These are phyloP conservation scores for Paraurostyla sp. DNA, from an alignment of 73 alveolate genomes.

Conservation along the genomic window DNA sequence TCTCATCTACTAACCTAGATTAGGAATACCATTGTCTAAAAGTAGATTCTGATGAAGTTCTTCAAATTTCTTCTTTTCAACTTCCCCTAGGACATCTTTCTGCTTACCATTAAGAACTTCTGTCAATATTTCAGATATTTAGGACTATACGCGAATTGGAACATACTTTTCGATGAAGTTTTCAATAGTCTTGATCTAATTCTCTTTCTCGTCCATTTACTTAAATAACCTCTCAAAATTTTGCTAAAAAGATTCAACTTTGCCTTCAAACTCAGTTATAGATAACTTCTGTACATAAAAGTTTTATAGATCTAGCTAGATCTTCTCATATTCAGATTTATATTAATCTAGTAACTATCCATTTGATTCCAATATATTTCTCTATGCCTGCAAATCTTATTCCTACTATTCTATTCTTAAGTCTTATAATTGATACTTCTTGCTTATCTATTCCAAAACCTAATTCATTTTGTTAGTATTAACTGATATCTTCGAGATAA, in stretches of 20 bases:
- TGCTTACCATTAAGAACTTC: conserved; percentile 27
- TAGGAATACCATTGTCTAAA: conserved; percentile 31
- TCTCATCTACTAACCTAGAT: conserved; percentile 1
- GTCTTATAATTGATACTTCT: no score
- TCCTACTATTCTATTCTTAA: neutral
- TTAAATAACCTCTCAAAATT: neutral
- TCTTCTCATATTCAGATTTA: neutral
- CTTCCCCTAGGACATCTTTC: neutral
- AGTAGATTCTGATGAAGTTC: conserved; percentile 43
- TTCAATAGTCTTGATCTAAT: conserved; percentile 33
- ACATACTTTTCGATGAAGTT: conserved; percentile 54
- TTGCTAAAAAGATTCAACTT: neutral
- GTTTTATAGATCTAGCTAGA: neutral
- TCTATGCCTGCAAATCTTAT: neutral
- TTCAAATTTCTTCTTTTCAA: conserved; percentile 48
- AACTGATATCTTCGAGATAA: no score
- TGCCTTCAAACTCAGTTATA: neutral
- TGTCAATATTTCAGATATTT: conserved; percentile 28
- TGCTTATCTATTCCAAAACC: no score
- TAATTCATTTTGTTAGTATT: no score
- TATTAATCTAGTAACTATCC: neutral
- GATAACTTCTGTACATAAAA: neutral
- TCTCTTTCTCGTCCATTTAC: conserved; percentile 16
- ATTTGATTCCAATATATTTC: neutral
- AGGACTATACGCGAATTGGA: conserved; percentile 37